Conservation (phyloP, 768 basidiomycete genomes). For the Serpula lacrymans region DNA sequence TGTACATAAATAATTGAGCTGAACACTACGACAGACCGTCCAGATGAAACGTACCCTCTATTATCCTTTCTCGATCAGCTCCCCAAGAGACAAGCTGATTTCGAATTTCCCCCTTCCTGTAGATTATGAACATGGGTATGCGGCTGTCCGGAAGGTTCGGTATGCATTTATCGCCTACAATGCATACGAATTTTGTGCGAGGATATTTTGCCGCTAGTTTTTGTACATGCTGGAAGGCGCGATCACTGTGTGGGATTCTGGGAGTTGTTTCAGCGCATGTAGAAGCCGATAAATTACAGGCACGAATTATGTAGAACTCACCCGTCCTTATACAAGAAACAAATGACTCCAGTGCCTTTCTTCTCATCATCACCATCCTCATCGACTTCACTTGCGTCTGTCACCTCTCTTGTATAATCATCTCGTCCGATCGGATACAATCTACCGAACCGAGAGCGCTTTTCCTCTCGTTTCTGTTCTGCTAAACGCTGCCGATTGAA, state of each 20-base stretch:
- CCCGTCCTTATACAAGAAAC: conserved; percentile 95
- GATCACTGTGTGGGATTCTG: conserved; percentile 80
- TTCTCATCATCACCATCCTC: conserved; percentile 63
- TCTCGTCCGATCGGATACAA: conserved; percentile 88
- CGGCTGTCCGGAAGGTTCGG: conserved; percentile 91
- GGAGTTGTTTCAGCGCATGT: background rate
- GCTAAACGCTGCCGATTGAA: conserved; percentile 62
- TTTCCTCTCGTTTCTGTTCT: conserved; percentile 56
- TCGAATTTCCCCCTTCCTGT: conserved; percentile 86
- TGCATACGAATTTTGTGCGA: conserved; percentile 93
- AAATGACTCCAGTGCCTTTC: conserved; percentile 87
- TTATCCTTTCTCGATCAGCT: conserved; percentile 67
- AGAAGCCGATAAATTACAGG: conserved; percentile 1
- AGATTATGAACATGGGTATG: conserved; percentile 88
- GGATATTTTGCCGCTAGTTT: conserved; percentile 80
- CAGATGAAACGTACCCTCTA: conserved; percentile 58
- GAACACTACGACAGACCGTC: conserved; percentile 4
- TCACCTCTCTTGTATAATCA: conserved; percentile 93
- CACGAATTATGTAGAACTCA: conserved; percentile 35
- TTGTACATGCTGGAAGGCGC: conserved; percentile 64
- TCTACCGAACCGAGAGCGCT: conserved; percentile 71
- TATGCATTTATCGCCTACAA: conserved; percentile 93
- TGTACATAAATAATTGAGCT: conserved; percentile 24
- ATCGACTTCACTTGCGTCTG: conserved; percentile 78
- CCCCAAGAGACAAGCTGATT: conserved; percentile 87